These are phyloP conservation scores for Nannochloropsis salina DNA, from an alignment of 108 stramenopile genomes.

Conservation along the genomic window DNA sequence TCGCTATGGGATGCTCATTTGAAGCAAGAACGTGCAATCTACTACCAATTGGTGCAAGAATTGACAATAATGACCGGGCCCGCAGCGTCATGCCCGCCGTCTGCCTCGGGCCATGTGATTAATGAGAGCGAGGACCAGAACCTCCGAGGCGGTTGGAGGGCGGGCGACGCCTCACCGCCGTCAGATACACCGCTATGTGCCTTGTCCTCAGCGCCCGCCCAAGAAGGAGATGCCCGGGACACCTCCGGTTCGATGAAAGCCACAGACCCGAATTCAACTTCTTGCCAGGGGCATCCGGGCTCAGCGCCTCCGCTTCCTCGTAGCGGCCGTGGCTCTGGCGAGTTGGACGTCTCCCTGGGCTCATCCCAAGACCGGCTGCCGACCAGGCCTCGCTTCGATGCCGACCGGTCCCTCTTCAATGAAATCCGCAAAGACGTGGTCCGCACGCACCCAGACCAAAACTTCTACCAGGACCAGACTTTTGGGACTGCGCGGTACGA, in stretches of 20 bases:
- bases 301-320: background rate
- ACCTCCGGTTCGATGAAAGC: background rate
- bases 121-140: background rate
- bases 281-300: background rate
- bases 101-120: background rate
- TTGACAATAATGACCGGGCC: conserved; percentile 22
- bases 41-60: conserved; percentile 31
- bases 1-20: conserved; percentile 27
- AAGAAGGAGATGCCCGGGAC: background rate
- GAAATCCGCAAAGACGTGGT: conserved; percentile 82
- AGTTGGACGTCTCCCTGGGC: background rate
- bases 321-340: background rate
- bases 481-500: conserved; percentile 60
- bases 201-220: background rate
- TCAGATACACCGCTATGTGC: background rate
- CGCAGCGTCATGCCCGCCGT: background rate
- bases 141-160: background rate
- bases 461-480: conserved; percentile 62
- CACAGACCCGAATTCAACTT: background rate
- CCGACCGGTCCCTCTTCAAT: conserved; percentile 57
- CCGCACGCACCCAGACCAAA: conserved; percentile 72
- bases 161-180: background rate
- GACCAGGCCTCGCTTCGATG: conserved; percentile 28
- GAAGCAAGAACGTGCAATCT: conserved; percentile 24
- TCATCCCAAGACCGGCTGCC: conserved; percentile 27